Evolutionary conservation across 306 rosid genomes (phyloP).

Genomic region (Glycine soja): DNA sequence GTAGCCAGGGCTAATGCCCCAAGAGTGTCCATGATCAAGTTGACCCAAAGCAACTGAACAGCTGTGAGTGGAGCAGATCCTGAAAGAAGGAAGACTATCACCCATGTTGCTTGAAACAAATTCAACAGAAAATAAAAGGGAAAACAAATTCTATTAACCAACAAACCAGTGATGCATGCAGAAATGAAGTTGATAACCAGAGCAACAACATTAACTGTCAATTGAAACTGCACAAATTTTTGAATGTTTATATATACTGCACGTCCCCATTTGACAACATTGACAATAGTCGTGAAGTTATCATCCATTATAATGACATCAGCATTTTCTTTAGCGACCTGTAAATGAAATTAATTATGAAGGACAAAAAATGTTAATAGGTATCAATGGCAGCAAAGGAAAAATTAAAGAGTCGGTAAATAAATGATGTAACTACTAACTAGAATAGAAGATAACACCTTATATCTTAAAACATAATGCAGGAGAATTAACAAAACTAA

Average conservation of each 20-base stretch:
- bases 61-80: slow-evolving; percentile 98
- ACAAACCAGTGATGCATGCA: slow-evolving; percentile 91
- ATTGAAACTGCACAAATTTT: slow-evolving; percentile 96
- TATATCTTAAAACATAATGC: background rate
- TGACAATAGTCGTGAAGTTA: slow-evolving; percentile 82
- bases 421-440: background rate
- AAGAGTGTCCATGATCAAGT: slow-evolving; percentile 98
- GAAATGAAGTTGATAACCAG: slow-evolving; percentile 82
- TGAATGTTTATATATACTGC: slow-evolving; percentile 94
- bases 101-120: slow-evolving; percentile 31
- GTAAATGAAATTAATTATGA: slow-evolving; percentile 44
- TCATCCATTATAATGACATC: slow-evolving; percentile 94
- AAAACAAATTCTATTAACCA: slow-evolving; percentile 3
- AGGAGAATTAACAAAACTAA: slow-evolving; percentile 10
- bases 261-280: slow-evolving; percentile 95
- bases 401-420: background rate
- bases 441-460: slow-evolving; percentile 26
- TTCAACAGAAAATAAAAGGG: slow-evolving; percentile 12
- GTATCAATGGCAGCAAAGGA: slow-evolving; percentile 30
- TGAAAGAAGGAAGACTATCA: slow-evolving; percentile 49
- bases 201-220: slow-evolving; percentile 94
- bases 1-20: slow-evolving; percentile 98
- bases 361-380: slow-evolving; percentile 15
- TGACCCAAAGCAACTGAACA: slow-evolving; percentile 97
- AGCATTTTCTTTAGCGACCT: slow-evolving; percentile 98